Evolutionary conservation across 352 stramenopile genomes (phyloP), one percentile per base, ranked within the genome.

Genomic region (Phytopythium sindhum): DNA sequence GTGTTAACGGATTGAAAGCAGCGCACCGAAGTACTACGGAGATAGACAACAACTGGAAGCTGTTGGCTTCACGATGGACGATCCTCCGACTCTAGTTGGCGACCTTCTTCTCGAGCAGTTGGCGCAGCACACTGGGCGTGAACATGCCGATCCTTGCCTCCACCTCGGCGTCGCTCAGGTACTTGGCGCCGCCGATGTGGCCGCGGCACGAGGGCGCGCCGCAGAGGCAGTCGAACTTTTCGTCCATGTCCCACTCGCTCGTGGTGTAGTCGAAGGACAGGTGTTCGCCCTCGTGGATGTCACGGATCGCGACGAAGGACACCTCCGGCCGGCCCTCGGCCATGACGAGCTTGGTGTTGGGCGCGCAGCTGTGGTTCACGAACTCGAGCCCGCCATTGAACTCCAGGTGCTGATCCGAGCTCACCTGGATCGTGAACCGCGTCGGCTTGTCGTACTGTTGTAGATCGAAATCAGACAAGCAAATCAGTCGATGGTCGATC

Each of bases 201-300:
- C 82, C 80, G 33, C 75, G 77, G 61, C 85, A 93, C 14, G 73
- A 78, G 4, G 66, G 50, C 28, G 81, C 74, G 51, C 87, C 84
- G 61, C 89, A 97, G 42, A 78, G 78, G 68, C 89, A 97, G 58
- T 86, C 73, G 31, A 97, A 97, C 64, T 95, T 95, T 64, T 94
- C 86, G 63, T 97, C 86, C 89, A 97, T 97, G 72, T 97, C 87
- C 89, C 89, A 97, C 65, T 97, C 89, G 61, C 84, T 97, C 60
- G 87, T 95, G 58, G 81, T 81, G 76, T 97, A 97, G 74, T 97
- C 89, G 61, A 96, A 96, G 7, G 77, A 88, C 33, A 96, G 69
- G 65, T 92, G 78, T 57, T 94, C 82, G 42, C 84, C 71, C 29
- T 93, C 70, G 7, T 75, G 68, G 62, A 97, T 92, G 44, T 75